phyloP scores from a whole-genome alignment of 306 rosid species.

The Casuarina cunninghamiana region DNA sequence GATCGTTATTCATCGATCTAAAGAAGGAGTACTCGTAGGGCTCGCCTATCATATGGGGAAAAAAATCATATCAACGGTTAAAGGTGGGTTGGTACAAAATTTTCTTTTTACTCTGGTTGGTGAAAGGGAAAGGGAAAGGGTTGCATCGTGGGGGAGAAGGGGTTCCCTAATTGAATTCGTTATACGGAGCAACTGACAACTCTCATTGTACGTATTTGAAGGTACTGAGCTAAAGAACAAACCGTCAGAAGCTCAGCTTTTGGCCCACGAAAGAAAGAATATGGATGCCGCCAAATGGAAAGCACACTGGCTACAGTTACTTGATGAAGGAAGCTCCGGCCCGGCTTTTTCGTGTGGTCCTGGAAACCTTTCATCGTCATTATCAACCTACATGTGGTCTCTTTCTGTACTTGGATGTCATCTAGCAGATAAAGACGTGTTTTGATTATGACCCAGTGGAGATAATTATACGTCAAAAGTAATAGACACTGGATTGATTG shows the following conservation, averaged over 20 bases:
- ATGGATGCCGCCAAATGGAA: neutral
- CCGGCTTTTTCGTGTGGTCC: conserved; percentile 5
- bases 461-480: no score
- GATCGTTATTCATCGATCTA: no score
- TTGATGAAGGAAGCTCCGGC: neutral
- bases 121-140: neutral
- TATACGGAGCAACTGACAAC: neutral
- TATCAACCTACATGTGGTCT: no score
- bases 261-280: neutral
- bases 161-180: neutral
- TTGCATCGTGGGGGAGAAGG: neutral
- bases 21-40: no score
- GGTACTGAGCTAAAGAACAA: neutral
- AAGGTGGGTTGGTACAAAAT: neutral
- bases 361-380: no score
- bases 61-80: no score
- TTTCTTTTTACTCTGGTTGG: neutral
- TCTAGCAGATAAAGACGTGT: no score
- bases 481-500: no score
- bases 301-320: neutral
- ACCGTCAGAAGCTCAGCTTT: neutral
- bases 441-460: no score
- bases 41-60: no score
- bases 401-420: no score
- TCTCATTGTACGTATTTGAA: neutral